Evolutionary conservation across 169 alveolate genomes (phyloP).

Genomic region (Cryptosporidium viatorum): DNA sequence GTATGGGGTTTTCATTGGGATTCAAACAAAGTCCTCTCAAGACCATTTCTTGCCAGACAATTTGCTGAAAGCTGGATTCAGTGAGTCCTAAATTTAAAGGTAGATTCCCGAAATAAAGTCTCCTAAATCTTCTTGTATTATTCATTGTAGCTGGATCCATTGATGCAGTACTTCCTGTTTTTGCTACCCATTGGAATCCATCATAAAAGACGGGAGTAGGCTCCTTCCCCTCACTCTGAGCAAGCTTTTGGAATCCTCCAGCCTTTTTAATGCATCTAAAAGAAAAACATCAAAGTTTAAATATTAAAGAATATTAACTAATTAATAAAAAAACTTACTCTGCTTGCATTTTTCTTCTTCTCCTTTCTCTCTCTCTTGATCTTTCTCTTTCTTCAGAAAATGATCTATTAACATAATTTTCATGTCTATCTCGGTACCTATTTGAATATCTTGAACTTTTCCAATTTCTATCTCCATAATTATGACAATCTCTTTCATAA

Average conservation of each 20-base stretch:
- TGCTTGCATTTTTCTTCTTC: slow-evolving; percentile 78
- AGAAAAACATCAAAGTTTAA: too few relatives aligned
- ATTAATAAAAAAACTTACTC: slow-evolving; percentile 69
- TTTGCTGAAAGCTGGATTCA: slow-evolving; percentile 88
- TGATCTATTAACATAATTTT: background rate
- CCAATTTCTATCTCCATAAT: slow-evolving; percentile 1
- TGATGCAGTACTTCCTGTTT: slow-evolving; percentile 83
- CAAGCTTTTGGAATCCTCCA: slow-evolving; percentile 91
- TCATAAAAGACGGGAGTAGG: slow-evolving; percentile 92
- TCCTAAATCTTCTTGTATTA: slow-evolving; percentile 88
- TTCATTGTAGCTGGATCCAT: slow-evolving; percentile 90
- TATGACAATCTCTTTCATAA: background rate
- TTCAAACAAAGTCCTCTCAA: slow-evolving; percentile 86
- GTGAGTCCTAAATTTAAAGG: slow-evolving; percentile 90
- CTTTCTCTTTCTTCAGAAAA: slow-evolving; percentile 70
- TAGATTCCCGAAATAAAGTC: slow-evolving; percentile 90
- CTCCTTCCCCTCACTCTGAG: slow-evolving; percentile 91
- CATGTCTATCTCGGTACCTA: slow-evolving; percentile 8
- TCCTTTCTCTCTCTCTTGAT: slow-evolving; percentile 80
- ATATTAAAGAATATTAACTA: background rate
- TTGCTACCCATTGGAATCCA: slow-evolving; percentile 94
- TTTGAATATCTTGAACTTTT: background rate
- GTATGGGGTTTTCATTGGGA: slow-evolving; percentile 89
- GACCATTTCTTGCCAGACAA: slow-evolving; percentile 90
- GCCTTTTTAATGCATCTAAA: slow-evolving; percentile 85